Conservation (phyloP, 2,329 filamentous ascomycete genomes). For the Fusarium buxicola region DNA sequence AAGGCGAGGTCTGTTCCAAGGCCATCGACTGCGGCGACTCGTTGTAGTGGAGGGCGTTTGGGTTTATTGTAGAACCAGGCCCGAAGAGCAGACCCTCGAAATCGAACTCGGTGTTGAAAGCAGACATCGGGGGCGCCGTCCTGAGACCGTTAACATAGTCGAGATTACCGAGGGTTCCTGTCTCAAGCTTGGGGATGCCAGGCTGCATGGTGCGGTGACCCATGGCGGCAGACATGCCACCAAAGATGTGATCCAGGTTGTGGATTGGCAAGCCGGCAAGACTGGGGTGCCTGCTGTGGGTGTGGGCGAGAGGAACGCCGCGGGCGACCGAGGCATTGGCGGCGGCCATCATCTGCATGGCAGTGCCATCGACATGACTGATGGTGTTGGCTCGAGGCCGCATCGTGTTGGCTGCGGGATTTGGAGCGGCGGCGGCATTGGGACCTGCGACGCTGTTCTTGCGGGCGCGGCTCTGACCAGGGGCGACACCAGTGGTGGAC, state of each 20-base stretch:
- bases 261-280: constrained; percentile 74
- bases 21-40: constrained; percentile 77
- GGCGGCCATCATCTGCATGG: constrained; percentile 77
- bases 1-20: constrained; percentile 71
- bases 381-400: constrained; percentile 95
- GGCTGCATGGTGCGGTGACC: constrained; percentile 74
- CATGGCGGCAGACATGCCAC: constrained; percentile 77
- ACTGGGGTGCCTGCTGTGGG: constrained; percentile 79
- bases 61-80: constrained; percentile 74
- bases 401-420: constrained; percentile 69
- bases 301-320: constrained; percentile 64
- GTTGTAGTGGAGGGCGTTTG: constrained; percentile 83
- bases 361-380: constrained; percentile 85
- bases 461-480: constrained; percentile 78
- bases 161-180: constrained; percentile 72
- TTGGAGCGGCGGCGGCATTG: constrained; percentile 57
- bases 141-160: constrained; percentile 77
- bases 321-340: constrained; percentile 65
- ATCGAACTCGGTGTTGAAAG: constrained; percentile 68
- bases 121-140: constrained; percentile 76
- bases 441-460: constrained; percentile 88
- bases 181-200: constrained; percentile 85
- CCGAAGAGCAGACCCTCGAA: constrained; percentile 72
- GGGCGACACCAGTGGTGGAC: constrained; percentile 80
- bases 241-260: constrained; percentile 71